Conservation (phyloP, 495 filamentous ascomycete genomes). For the Penicillium odoratum region DNA sequence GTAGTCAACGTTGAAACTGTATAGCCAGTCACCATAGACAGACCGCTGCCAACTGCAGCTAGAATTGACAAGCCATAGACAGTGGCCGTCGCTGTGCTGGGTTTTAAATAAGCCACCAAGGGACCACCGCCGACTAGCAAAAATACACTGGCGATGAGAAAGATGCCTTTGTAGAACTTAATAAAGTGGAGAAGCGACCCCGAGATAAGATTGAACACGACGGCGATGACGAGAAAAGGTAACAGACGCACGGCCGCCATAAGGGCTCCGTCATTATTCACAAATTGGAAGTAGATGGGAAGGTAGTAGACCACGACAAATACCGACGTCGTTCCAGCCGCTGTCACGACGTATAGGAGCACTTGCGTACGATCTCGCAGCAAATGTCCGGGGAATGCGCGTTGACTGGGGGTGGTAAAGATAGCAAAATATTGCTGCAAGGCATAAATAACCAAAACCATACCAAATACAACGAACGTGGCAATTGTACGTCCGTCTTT, state of each 20-base stretch:
- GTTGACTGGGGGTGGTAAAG: background rate
- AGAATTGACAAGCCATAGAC: conserved; percentile 59
- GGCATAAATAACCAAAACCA: background rate
- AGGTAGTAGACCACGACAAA: conserved; percentile 6
- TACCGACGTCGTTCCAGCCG: background rate
- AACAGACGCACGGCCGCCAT: conserved; percentile 4
- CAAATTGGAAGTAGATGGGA: conserved; percentile 8
- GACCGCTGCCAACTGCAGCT: conserved; percentile 42
- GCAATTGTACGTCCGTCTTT: conserved; percentile 1
- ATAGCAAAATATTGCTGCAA: conserved; percentile 12
- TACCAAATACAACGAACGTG: background rate
- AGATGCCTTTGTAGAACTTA: conserved; percentile 27
- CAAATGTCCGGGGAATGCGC: conserved; percentile 1
- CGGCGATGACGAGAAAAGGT: conserved; percentile 11
- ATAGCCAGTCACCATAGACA: background rate
- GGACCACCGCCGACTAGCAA: background rate
- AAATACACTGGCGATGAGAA: conserved; percentile 29
- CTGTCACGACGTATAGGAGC: background rate
- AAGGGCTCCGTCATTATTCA: background rate
- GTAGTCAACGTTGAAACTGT: conserved; percentile 5
- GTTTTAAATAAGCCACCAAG: background rate
- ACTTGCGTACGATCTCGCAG: background rate
- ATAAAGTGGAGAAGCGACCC: conserved; percentile 3
- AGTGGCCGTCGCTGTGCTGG: conserved; percentile 26
- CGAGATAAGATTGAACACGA: conserved; percentile 6